Evolutionary conservation across 345 rosid species (phyloP).

Genomic region (Arabidopsis suecica): DNA sequence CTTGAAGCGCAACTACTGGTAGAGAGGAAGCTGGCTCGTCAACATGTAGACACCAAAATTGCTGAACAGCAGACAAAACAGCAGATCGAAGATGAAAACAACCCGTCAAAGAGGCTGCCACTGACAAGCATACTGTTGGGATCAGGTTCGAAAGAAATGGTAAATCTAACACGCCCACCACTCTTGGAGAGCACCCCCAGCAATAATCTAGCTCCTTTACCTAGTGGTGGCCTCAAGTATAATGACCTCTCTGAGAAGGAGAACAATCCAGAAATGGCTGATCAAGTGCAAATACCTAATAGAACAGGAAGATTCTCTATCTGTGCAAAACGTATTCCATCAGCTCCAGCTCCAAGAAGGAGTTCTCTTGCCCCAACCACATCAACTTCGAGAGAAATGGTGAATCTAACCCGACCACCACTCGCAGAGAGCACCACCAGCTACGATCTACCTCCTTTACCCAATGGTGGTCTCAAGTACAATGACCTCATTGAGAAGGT

Average conservation of each 20-base stretch:
- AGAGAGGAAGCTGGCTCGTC: slow-evolving; percentile 95
- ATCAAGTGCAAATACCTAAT: slow-evolving; percentile 57
- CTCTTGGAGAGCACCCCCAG: slow-evolving; percentile 48
- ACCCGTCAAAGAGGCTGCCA: slow-evolving; percentile 55
- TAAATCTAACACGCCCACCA: slow-evolving; percentile 49
- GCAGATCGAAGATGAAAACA: slow-evolving; percentile 58
- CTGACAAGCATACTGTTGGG: slow-evolving; percentile 56
- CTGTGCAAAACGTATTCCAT: slow-evolving; percentile 54
- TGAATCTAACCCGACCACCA: slow-evolving; percentile 49
- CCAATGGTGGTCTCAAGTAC: slow-evolving; percentile 50
- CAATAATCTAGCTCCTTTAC: slow-evolving; percentile 48
- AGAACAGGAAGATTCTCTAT: slow-evolving; percentile 81
- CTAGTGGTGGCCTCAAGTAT: slow-evolving; percentile 48
- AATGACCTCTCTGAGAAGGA: slow-evolving; percentile 74
- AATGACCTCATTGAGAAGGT: slow-evolving; percentile 71
- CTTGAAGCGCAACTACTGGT: slow-evolving; percentile 87
- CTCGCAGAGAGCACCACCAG: slow-evolving; percentile 49
- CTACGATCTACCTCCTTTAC: slow-evolving; percentile 49
- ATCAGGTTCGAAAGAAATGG: slow-evolving; percentile 50
- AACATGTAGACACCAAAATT: slow-evolving; percentile 87
- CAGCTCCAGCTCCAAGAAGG: slow-evolving; percentile 67
- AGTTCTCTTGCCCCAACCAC: slow-evolving; percentile 56
- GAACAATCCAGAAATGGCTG: slow-evolving; percentile 75
- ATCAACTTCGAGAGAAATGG: slow-evolving; percentile 49
- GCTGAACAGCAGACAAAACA: slow-evolving; percentile 69